These are phyloP conservation scores for Funneliformis mosseae DNA, from an alignment of 192 early-diverging fungal genomes.

Conservation along the genomic window DNA sequence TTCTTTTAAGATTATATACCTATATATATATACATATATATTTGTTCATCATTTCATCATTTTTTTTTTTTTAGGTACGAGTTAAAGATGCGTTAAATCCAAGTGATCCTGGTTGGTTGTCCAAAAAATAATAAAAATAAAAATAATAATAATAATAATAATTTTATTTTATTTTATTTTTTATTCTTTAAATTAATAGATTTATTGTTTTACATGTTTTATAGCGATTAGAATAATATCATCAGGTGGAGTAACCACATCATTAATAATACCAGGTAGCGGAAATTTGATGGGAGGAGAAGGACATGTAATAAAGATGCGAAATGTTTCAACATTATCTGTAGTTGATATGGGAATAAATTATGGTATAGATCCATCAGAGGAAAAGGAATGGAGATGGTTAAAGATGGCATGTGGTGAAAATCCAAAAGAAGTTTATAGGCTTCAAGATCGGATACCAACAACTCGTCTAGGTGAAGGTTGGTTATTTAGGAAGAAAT, in stretches of 20 bases:
- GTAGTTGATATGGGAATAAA: conserved; percentile 72
- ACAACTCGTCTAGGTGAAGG: conserved; percentile 63
- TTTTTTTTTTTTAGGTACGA: conserved; percentile 42
- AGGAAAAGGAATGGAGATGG: conserved; percentile 57
- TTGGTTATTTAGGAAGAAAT: conserved; percentile 65
- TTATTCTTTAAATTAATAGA: background rate
- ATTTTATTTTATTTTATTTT: background rate
- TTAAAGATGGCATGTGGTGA: conserved; percentile 88
- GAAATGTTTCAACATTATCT: conserved; percentile 51
- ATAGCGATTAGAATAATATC: conserved; percentile 55
- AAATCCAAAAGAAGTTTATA: conserved; percentile 61
- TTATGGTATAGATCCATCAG: conserved; percentile 43
- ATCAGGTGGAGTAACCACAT: conserved; percentile 76
- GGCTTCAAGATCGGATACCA: conserved; percentile 25
- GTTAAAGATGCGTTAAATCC: conserved; percentile 73
- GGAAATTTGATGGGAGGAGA: conserved; percentile 80
- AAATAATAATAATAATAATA: background rate
- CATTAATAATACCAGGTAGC: conserved; percentile 72
- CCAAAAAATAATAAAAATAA: background rate
- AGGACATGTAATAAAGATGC: conserved; percentile 66
- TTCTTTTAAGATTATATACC: background rate
- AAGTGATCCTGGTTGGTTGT: conserved; percentile 51
- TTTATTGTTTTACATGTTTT: conserved; percentile 5
- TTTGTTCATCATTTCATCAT: too few relatives aligned
- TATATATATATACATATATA: too few relatives aligned